These are phyloP conservation scores for Schizophyllum amplum DNA, from an alignment of 1,284 basidiomycete genomes.

Conservation along the genomic window DNA sequence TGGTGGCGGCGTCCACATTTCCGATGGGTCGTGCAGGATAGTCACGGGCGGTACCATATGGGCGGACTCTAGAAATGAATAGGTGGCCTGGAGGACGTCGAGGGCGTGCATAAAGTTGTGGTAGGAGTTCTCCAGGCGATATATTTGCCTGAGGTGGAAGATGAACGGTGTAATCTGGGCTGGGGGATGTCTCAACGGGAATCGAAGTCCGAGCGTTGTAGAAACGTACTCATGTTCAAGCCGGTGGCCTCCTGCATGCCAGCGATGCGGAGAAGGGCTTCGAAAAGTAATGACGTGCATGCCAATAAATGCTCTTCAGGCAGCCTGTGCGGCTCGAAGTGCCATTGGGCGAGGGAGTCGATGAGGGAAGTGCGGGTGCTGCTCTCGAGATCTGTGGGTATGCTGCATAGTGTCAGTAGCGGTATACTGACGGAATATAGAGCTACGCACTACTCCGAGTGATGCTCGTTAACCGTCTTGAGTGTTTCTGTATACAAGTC, in stretches of 20 bases:
- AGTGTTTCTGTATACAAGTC: slow-evolving; percentile 78
- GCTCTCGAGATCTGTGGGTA: slow-evolving; percentile 23
- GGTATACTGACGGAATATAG: slow-evolving; percentile 1
- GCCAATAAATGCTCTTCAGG: slow-evolving; percentile 74
- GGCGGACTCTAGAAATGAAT: slow-evolving; percentile 72
- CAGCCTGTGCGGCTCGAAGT: slow-evolving; percentile 81
- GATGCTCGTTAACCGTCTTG: slow-evolving; percentile 57
- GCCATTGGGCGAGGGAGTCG: slow-evolving; percentile 64
- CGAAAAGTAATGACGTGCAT: slow-evolving; percentile 75
- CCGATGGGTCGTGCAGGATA: slow-evolving; percentile 36
- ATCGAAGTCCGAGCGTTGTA: neutral
- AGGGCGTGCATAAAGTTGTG: slow-evolving; percentile 95
- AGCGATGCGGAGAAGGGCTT: slow-evolving; percentile 63
- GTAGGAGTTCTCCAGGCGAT: slow-evolving; percentile 85
- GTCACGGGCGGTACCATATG: slow-evolving; percentile 73
- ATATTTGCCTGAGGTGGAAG: slow-evolving; percentile 76
- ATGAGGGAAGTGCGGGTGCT: slow-evolving; percentile 50
- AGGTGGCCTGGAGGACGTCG: slow-evolving; percentile 89
- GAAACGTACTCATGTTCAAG: slow-evolving; percentile 55
- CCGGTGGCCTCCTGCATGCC: slow-evolving; percentile 63
- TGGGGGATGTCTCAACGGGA: slow-evolving; percentile 21
- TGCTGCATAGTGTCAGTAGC: slow-evolving; percentile 15
- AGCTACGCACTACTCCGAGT: slow-evolving; percentile 34
- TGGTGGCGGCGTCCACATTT: slow-evolving; percentile 45
- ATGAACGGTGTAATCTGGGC: slow-evolving; percentile 71